Percentiles rank a stretch among this genome's conserved stretches.
phyloP scores from a whole-genome alignment of 768 basidiomycete species.

The Trametes meyenii region DNA sequence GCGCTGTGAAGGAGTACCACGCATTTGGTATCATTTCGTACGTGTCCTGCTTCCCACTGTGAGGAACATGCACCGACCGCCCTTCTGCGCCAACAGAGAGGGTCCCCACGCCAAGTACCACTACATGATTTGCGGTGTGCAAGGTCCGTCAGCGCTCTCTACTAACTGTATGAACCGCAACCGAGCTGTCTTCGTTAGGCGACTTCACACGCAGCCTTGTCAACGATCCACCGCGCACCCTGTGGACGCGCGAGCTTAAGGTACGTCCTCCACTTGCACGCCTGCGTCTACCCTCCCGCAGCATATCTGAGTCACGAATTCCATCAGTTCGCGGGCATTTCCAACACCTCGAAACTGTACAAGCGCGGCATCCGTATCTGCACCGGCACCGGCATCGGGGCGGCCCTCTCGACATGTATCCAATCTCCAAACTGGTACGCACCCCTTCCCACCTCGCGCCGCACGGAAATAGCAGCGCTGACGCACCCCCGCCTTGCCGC shows the following conservation, averaged over 20 bases:
- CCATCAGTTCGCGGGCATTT: constrained; percentile 71
- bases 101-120: constrained; percentile 74
- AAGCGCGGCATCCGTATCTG: constrained; percentile 80
- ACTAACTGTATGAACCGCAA: constrained; percentile 3
- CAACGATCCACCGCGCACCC: constrained; percentile 62
- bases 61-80: constrained; percentile 10
- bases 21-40: constrained; percentile 81
- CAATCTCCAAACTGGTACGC: constrained; percentile 72
- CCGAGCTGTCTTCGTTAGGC: constrained; percentile 39
- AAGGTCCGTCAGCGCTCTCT: constrained; percentile 35
- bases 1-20: constrained; percentile 79
- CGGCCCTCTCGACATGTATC: constrained; percentile 77
- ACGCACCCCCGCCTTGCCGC: constrained; percentile 3
- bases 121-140: constrained; percentile 81
- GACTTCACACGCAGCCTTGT: constrained; percentile 80
- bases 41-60: constrained; percentile 28
- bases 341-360: constrained; percentile 80
- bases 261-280: constrained; percentile 37
- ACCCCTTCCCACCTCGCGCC: constrained; percentile 4
- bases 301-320: constrained; percentile 3
- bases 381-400: constrained; percentile 81
- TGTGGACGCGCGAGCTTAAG: constrained; percentile 85
- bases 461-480: background rate
- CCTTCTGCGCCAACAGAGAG: constrained; percentile 47
- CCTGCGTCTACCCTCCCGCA: background rate